phyloP scores from a whole-genome alignment of 495 filamentous ascomycete genomes.

The Aspergillus campestris region DNA sequence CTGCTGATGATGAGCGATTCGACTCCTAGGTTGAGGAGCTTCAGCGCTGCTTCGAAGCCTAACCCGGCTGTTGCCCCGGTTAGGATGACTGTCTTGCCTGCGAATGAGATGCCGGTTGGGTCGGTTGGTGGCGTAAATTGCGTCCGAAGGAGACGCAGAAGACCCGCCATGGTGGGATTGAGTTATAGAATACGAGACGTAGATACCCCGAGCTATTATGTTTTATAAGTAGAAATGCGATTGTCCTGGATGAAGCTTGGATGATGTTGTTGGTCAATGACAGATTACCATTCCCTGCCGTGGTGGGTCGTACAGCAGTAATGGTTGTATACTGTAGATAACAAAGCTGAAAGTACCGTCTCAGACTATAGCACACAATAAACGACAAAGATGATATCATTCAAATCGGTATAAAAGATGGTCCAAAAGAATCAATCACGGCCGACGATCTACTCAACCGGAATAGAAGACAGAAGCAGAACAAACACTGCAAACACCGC shows the following conservation, averaged over 20 bases:
- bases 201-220: not conserved
- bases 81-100: constrained; percentile 44
- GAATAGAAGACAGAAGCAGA: not conserved
- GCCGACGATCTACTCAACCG: no score
- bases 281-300: no score
- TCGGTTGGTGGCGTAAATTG: constrained; percentile 32
- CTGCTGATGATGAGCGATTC: constrained; percentile 34
- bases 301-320: no score
- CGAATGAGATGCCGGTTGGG: constrained; percentile 28
- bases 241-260: no score
- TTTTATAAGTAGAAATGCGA: not conserved
- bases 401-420: not conserved
- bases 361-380: no score
- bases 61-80: constrained; percentile 49
- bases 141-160: constrained; percentile 30
- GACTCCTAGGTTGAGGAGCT: constrained; percentile 37
- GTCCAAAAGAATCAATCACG: not conserved
- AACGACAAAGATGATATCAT: no score
- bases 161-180: constrained; percentile 23
- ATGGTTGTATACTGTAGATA: no score
- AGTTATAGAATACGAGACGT: not conserved
- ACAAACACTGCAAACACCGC: constrained; percentile 18
- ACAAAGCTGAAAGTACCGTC: no score
- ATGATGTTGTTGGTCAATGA: no score
- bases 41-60: constrained; percentile 39